Conservation (phyloP, 306 rosid species). For the Mimosa pudica region DNA sequence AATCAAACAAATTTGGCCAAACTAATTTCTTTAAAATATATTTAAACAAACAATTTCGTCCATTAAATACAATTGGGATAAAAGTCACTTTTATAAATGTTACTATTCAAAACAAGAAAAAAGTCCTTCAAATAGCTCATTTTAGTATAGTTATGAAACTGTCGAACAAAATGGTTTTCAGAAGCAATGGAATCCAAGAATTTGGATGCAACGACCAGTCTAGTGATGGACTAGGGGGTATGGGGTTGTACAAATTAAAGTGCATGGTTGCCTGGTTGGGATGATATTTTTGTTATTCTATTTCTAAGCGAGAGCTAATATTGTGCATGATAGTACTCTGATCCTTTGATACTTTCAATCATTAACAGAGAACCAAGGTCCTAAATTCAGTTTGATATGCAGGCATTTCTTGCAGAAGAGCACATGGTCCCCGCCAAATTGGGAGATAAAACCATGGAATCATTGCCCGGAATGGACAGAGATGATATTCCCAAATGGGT, state of each 20-base stretch:
- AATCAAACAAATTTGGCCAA: too few species aligned
- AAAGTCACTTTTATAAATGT: too few species aligned
- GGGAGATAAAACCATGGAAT: slow-evolving; percentile 30
- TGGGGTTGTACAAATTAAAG: not conserved
- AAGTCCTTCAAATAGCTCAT: too few species aligned
- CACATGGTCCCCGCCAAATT: slow-evolving; percentile 42
- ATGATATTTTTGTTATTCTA: not conserved
- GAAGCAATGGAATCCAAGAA: not conserved
- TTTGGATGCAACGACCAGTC: not conserved
- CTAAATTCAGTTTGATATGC: slow-evolving; percentile 20
- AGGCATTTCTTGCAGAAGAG: slow-evolving; percentile 30
- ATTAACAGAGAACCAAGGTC: slow-evolving; percentile 28
- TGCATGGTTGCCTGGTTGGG: not conserved
- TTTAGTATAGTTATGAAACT: too few species aligned
- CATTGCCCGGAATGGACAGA: slow-evolving; percentile 47
- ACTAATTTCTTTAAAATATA: too few species aligned
- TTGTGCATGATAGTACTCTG: slow-evolving; percentile 29
- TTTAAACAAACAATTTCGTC: too few species aligned
- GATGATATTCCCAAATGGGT: slow-evolving; percentile 51
- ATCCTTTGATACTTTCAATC: slow-evolving; percentile 40
- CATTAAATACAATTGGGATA: too few species aligned
- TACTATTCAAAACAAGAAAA: too few species aligned
- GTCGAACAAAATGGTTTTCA: not conserved
- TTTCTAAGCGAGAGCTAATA: slow-evolving; percentile 32
- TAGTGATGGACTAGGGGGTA: not conserved